phyloP scores from a whole-genome alignment of 345 rosid genomes.

The Gossypium sturtianum region DNA sequence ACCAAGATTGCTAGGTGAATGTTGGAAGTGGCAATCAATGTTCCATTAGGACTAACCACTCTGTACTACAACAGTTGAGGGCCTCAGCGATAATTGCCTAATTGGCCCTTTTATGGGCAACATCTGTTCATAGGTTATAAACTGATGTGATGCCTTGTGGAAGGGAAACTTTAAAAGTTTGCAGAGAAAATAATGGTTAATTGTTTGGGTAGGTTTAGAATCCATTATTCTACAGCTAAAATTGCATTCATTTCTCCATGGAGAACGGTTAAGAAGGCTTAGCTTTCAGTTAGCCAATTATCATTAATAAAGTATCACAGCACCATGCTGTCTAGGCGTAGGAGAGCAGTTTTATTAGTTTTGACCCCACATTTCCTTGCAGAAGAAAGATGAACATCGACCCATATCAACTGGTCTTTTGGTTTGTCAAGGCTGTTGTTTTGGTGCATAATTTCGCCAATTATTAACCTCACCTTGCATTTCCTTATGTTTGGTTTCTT shows the following conservation, averaged over 20 bases:
- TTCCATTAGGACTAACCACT: not conserved
- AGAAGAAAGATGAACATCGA: not conserved
- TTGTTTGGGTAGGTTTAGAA: not conserved
- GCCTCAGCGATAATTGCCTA: not conserved
- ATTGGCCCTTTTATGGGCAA: not conserved
- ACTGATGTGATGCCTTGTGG: not conserved
- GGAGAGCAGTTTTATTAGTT: slow-evolving; percentile 5
- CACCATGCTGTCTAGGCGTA: not conserved
- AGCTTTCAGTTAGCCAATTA: not conserved
- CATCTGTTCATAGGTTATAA: not conserved
- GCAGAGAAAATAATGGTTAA: not conserved
- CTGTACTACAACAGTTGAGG: not conserved
- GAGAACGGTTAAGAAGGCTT: not conserved
- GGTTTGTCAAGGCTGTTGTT: not conserved
- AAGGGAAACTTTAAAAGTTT: not conserved
- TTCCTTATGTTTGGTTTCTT: not conserved
- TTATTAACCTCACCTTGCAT: not conserved
- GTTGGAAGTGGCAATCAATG: not conserved
- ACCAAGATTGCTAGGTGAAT: not conserved
- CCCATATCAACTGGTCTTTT: not conserved
- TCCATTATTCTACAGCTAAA: not conserved
- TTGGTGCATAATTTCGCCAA: not conserved
- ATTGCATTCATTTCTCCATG: not conserved
- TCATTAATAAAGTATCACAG: not conserved
- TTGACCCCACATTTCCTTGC: slow-evolving; percentile 1